phyloP scores from a whole-genome alignment of 768 basidiomycete species.

The Hortiboletus campestris region DNA sequence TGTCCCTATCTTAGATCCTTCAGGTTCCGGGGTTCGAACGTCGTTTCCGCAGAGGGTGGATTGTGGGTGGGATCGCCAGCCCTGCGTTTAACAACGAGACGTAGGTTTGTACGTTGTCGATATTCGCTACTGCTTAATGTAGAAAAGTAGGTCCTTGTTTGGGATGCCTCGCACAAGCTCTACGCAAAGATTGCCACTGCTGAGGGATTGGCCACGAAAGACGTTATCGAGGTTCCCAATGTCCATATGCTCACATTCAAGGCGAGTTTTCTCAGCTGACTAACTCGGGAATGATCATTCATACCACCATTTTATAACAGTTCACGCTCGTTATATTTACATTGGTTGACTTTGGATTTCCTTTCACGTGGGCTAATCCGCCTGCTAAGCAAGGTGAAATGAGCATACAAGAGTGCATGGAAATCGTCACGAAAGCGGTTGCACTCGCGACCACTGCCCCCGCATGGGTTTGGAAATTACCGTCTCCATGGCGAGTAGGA shows the following conservation, averaged over 20 bases:
- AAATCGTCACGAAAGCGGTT: conserved; percentile 9
- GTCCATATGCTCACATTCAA: conserved; percentile 20
- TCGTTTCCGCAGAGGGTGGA: conserved; percentile 12
- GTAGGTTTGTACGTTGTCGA: conserved; percentile 7
- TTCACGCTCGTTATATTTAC: conserved; percentile 23
- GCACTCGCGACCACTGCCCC: conserved; percentile 20
- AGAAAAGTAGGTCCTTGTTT: conserved; percentile 22
- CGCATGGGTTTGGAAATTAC: conserved; percentile 24
- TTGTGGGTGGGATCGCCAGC: conserved; percentile 18
- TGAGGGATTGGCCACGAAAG: conserved; percentile 20
- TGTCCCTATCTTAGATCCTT: background rate
- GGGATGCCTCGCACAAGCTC: conserved; percentile 16
- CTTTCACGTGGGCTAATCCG: conserved; percentile 19
- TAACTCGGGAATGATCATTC: background rate
- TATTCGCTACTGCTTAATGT: background rate
- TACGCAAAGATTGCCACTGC: conserved; percentile 19
- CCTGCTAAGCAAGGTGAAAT: conserved; percentile 19
- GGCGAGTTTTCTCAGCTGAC: conserved; percentile 1
- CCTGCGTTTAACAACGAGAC: conserved; percentile 26
- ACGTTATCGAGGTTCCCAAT: conserved; percentile 12
- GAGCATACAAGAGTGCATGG: conserved; percentile 20
- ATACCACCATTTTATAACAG: background rate
- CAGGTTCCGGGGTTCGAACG: conserved; percentile 20
- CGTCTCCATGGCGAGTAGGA: conserved; percentile 17
- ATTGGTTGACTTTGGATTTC: conserved; percentile 24